phyloP scores from a whole-genome alignment of 2,329 filamentous ascomycete genomes.

The Hypoxylon rubiginosum region DNA sequence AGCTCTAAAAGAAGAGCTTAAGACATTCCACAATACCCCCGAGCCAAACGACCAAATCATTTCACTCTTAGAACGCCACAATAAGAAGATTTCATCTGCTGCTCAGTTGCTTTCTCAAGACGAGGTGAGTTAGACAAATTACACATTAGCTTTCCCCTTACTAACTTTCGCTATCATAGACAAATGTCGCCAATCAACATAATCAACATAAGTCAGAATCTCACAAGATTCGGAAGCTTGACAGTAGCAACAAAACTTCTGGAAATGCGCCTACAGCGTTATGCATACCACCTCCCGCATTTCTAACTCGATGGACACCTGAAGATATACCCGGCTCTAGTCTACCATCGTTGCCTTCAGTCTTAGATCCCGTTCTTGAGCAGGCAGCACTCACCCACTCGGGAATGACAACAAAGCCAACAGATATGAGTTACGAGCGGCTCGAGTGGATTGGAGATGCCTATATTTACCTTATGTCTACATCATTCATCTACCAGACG shows the following conservation, averaged over 20 bases:
- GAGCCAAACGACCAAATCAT: slow-evolving; percentile 35
- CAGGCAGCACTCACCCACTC: slow-evolving; percentile 76
- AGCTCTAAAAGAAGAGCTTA: slow-evolving; percentile 51
- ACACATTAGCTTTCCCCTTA: not conserved
- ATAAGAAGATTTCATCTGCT: slow-evolving; percentile 42
- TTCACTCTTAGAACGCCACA: slow-evolving; percentile 43
- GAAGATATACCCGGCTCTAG: slow-evolving; percentile 60
- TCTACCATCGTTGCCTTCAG: slow-evolving; percentile 71
- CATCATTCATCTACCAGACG: slow-evolving; percentile 79
- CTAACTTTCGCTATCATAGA: slow-evolving; percentile 30
- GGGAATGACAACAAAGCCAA: slow-evolving; percentile 57
- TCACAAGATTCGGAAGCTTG: slow-evolving; percentile 46
- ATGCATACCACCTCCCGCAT: slow-evolving; percentile 43
- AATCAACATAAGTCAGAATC: slow-evolving; percentile 10
- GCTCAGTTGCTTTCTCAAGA: slow-evolving; percentile 39
- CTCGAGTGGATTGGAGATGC: slow-evolving; percentile 93
- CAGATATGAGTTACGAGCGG: slow-evolving; percentile 76
- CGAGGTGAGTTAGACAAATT: slow-evolving; percentile 37
- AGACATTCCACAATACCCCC: slow-evolving; percentile 40
- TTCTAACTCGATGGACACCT: slow-evolving; percentile 64
- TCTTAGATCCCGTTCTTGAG: slow-evolving; percentile 71
- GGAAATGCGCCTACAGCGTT: slow-evolving; percentile 21
- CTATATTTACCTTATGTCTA: slow-evolving; percentile 83
- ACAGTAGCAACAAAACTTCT: slow-evolving; percentile 17
- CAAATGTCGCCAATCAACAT: not conserved